Evolutionary conservation across 345 rosid species (phyloP), one percentile per base, ranked within the genome.

Genomic region (Ceriops zippeliana): DNA sequence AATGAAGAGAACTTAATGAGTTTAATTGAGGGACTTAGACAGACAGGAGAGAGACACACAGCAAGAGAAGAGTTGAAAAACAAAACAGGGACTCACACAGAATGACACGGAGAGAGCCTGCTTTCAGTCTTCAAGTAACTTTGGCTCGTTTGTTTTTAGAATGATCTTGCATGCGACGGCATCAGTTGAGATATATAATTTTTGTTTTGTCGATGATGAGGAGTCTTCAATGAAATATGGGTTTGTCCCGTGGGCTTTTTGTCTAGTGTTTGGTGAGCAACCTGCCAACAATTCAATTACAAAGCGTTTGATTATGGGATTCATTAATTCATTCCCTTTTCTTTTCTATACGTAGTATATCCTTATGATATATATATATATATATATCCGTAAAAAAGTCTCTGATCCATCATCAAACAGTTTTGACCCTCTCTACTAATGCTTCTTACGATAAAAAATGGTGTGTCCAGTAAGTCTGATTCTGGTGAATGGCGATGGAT

Each of bases 241-340:
- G 70, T 61, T 70, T 24, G 66, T 77, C 84, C 66, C 79, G 85
- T 67, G 84, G 82, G 69, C 59, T 74, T 74, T 83, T 81, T 42
- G 89, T 91, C 80, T 81, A 80, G 78, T 81, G 82, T 80, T 86
- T 72, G 97, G 81, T 86, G 83, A 89, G 86, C 96, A 76, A 85
- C 82, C 79, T 75, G 53, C 80, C 87, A 75, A 71, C 77, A 70
- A 72, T 81, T 83, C 72, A 15, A 42, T 56, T 56, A 24, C 26
- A 8, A 8, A 5, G 17, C 28, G 30, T 21, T 2, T 22, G 6
- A 7, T 51, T 68, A 42, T 28, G 22, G 21, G 7, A 31, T 32
- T 47, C 58, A 21, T 15, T 7, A 8, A 4, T 7, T 31, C 26
- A 15, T 30, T 11, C 5, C 10, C 22, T 21, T 58, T 5, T 35